Base-by-base conservation (phyloP, 148 eudicot genomes). In the Camellia lanceoleosa region DNA sequence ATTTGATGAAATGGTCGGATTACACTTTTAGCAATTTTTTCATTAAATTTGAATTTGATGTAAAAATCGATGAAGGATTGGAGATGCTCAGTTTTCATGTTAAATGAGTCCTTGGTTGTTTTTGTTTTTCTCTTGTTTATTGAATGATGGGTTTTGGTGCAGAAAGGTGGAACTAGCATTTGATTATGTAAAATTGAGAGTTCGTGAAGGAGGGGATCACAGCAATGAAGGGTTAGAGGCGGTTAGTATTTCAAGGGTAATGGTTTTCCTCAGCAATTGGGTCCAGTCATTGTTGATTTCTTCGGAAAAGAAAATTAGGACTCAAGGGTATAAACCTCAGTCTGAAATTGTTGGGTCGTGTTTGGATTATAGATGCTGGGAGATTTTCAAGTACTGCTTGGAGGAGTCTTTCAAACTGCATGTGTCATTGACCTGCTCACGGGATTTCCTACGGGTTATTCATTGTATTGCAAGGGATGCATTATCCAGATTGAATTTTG, bases 331-430 rank as follows among this genome's bases (percentile, higher is more conserved):
- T 76, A 74, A 79, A 49, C 68, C 68, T 67, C 79, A 83, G 78
- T 82, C 82, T 18, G 86, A 80, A 81, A 83, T 73, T 75, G 68
- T 84, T 65, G 87, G 81, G 59, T 89, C 89, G 11, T 86, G 87
- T 85, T 87, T 89, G 83, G 98, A 96, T 80, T 71, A 72, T 78
- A 93, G 91, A 88, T 89, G 97, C 83, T 96, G 99, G 99, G 83
- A 90, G 65, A 87, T 94, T 70, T 88, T 96, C 49, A 92, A 82
- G 63, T 88, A 87, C 84, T 94, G 98, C 86, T 83, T 96, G 88
- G 88, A 96, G 74, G 94, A 87, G 87, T 90, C 94, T 64, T 66
- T 80, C 61, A 88, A 84, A 61, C 74, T 77, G 70, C 64, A 77
- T 49, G 78, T 88, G 64, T 71, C 90, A 3, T 85, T 96, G 84